Evolutionary conservation across 1,284 basidiomycete species (phyloP).

Genomic region (Boletus mariae): DNA sequence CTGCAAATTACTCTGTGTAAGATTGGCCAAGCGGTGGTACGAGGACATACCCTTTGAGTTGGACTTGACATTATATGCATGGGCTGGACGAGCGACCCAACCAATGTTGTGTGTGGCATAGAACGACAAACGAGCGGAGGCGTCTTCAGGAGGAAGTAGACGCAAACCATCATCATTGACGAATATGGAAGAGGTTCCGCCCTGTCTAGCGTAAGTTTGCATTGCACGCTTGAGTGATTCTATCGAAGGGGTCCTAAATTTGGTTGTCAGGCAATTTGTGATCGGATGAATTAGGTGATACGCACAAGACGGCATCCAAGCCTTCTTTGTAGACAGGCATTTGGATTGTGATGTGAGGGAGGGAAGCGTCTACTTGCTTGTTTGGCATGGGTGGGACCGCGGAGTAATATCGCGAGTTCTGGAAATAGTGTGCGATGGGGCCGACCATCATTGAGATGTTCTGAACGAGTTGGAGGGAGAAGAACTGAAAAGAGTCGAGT

Average conservation of each 20-base stretch:
- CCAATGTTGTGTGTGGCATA: conserved; percentile 81
- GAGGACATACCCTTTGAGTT: conserved; percentile 17
- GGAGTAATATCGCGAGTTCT: conserved; percentile 73
- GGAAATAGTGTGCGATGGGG: conserved; percentile 71
- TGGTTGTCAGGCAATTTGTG: conserved; percentile 2
- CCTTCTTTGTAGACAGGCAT: conserved; percentile 83
- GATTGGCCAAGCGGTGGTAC: neutral
- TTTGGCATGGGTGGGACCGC: conserved; percentile 58
- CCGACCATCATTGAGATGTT: conserved; percentile 62
- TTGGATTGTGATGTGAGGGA: conserved; percentile 75
- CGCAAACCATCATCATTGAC: conserved; percentile 79
- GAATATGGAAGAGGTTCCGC: conserved; percentile 73
- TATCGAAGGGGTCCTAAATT: conserved; percentile 65
- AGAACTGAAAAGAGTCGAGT: conserved; percentile 44
- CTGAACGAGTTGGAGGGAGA: conserved; percentile 57
- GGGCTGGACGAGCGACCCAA: conserved; percentile 77
- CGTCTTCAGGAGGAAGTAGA: conserved; percentile 55
- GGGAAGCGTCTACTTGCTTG: conserved; percentile 52
- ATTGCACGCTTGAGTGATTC: conserved; percentile 81
- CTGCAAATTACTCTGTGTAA: conserved; percentile 26
- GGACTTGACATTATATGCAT: conserved; percentile 47
- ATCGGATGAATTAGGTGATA: conserved; percentile 14
- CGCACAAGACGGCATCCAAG: conserved; percentile 63
- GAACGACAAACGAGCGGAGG: conserved; percentile 61
- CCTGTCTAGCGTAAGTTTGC: conserved; percentile 82